Conservation (phyloP, 1,139 yeast genomes). For the Lodderomyces parapsilosis region DNA sequence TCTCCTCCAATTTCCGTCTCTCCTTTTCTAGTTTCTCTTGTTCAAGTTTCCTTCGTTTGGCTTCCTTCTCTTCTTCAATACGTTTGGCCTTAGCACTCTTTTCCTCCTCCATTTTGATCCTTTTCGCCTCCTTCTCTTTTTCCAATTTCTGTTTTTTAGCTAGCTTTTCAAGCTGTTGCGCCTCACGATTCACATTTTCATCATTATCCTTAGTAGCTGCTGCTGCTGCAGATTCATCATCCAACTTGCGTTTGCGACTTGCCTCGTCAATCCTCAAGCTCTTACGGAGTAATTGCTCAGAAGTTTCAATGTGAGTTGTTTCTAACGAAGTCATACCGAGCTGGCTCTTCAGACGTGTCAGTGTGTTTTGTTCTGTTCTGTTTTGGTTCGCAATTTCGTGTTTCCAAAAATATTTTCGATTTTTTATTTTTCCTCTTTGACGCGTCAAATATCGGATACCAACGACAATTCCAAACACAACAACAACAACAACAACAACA, state of each 20-base stretch:
- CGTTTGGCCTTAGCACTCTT: background rate
- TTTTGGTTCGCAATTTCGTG: background rate
- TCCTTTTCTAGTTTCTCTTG: slow-evolving; percentile 7
- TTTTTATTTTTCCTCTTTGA: background rate
- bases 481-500: background rate
- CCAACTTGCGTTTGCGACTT: background rate
- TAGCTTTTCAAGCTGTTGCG: slow-evolving; percentile 1
- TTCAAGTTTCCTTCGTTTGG: slow-evolving; percentile 3
- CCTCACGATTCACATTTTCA: background rate
- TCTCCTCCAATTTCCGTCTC: slow-evolving; percentile 3
- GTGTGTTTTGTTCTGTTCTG: no score
- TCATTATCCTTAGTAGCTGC: background rate
- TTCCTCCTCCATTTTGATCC: slow-evolving; percentile 1
- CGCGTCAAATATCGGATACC: background rate
- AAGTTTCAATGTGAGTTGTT: background rate
- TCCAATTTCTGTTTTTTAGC: slow-evolving; percentile 2
- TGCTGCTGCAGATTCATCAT: background rate
- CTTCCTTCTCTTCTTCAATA: background rate
- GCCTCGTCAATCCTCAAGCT: background rate
- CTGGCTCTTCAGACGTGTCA: slow-evolving; percentile 1
- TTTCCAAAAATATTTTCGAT: background rate
- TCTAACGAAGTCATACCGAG: background rate
- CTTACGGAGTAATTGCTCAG: background rate
- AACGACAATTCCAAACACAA: no score
- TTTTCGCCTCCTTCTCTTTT: slow-evolving; percentile 1